phyloP scores from a whole-genome alignment of 2,329 filamentous ascomycete genomes.

The Myotisia sp. region DNA sequence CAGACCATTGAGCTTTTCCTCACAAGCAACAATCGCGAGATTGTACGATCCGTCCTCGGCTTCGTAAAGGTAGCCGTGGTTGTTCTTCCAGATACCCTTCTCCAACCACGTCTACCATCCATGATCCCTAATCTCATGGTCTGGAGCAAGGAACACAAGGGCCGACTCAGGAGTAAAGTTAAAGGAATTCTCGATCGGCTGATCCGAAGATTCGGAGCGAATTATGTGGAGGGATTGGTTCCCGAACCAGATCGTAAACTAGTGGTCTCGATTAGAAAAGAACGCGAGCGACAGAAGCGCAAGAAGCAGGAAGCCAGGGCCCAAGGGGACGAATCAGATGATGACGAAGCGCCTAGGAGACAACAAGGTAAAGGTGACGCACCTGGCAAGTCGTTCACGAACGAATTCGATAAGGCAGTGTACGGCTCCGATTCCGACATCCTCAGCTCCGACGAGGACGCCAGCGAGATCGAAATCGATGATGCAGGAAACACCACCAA shows the following conservation, averaged over 20 bases:
- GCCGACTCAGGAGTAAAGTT: slow-evolving; percentile 89
- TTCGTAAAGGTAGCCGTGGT: slow-evolving; percentile 96
- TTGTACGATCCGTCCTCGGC: slow-evolving; percentile 83
- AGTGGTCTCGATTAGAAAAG: slow-evolving; percentile 88
- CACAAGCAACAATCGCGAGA: slow-evolving; percentile 90
- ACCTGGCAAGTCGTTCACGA: slow-evolving; percentile 48
- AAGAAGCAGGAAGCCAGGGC: slow-evolving; percentile 59
- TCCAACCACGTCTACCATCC: slow-evolving; percentile 60
- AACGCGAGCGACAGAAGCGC: slow-evolving; percentile 76
- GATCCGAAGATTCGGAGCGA: slow-evolving; percentile 77
- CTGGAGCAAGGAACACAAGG: slow-evolving; percentile 97
- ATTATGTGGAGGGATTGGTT: slow-evolving; percentile 62
- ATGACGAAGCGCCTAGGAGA: slow-evolving; percentile 21
- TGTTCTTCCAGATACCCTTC: slow-evolving; percentile 61
- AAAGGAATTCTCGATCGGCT: slow-evolving; percentile 96
- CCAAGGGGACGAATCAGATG: slow-evolving; percentile 39
- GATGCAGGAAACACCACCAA: slow-evolving; percentile 20
- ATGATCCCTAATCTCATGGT: slow-evolving; percentile 83
- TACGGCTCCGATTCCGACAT: slow-evolving; percentile 59
- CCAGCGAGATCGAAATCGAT: slow-evolving; percentile 30
- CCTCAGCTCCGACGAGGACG: slow-evolving; percentile 50
- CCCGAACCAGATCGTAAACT: slow-evolving; percentile 81
- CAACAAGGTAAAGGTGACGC: background rate
- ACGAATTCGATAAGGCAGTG: slow-evolving; percentile 89
- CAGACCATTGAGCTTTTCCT: slow-evolving; percentile 94